Conservation (phyloP, 2,329 filamentous ascomycete species). For the Aspergillus persii region DNA sequence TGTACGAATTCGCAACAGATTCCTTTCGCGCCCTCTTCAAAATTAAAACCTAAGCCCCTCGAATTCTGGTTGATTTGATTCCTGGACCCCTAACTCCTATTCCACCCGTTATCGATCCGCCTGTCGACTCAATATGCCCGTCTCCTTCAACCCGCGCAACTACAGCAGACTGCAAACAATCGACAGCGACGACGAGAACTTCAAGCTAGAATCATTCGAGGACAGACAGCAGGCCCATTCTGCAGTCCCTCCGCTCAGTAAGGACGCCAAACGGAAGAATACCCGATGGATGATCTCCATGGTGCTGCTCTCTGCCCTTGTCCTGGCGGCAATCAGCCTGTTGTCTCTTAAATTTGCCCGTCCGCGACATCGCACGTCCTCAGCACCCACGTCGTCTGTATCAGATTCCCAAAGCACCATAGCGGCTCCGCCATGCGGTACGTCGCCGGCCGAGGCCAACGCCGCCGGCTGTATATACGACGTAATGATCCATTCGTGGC, state of each 20-base stretch:
- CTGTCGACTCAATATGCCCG: neutral
- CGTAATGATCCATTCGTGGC: neutral
- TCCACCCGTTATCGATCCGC: neutral
- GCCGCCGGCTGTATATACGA: neutral
- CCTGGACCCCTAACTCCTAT: neutral
- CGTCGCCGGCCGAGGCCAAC: neutral
- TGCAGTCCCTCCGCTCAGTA: neutral
- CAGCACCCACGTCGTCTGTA: neutral
- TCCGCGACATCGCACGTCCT: neutral
- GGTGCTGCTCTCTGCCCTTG: neutral
- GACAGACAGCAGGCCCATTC: neutral
- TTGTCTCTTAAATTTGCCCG: neutral
- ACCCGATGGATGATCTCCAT: neutral
- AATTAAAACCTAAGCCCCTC: neutral
- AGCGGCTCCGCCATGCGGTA: neutral
- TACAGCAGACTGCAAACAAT: neutral
- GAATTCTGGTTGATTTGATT: neutral
- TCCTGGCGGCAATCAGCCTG: neutral
- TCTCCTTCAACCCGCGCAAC: neutral
- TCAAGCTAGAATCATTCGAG: neutral
- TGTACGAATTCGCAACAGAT: neutral
- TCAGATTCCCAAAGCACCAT: neutral
- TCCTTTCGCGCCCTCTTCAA: neutral
- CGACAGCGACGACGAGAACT: neutral
- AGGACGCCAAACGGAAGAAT: neutral